Conservation (phyloP, 257 asterid genomes). For the Catharanthus roseus region DNA sequence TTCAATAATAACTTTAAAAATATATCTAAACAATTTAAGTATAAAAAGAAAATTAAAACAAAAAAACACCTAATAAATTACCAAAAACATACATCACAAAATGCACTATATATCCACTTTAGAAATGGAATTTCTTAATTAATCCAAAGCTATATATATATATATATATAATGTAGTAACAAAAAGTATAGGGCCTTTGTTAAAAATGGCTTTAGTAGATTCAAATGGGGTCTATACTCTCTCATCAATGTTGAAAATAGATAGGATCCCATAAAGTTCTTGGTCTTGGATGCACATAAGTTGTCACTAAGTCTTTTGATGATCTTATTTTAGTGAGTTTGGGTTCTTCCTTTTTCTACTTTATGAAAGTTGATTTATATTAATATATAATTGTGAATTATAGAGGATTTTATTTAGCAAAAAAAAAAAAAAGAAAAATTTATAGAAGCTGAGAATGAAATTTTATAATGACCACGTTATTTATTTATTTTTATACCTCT, state of each 20-base stretch:
- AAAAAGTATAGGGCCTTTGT: constrained; percentile 4
- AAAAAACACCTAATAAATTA: neutral
- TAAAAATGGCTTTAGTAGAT: neutral
- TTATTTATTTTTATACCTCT: too few relatives aligned
- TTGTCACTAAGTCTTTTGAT: neutral
- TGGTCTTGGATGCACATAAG: neutral
- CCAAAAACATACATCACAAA: neutral
- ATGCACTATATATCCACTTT: neutral
- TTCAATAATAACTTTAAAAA: too few relatives aligned
- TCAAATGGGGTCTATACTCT: neutral
- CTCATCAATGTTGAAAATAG: neutral
- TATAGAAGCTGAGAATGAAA: too few relatives aligned
- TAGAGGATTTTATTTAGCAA: too few relatives aligned
- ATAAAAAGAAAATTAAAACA: too few relatives aligned
- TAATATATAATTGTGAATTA: too few relatives aligned
- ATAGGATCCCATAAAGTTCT: neutral
- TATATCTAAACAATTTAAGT: too few relatives aligned
- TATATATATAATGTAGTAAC: neutral
- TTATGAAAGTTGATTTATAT: constrained; percentile 25
- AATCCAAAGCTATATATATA: neutral
- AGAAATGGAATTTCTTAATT: neutral
- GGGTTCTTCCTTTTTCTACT: constrained; percentile 15
- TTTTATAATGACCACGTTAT: too few relatives aligned
- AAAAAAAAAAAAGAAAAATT: too few relatives aligned
- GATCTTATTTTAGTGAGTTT: neutral